These are phyloP conservation scores for Abrus precatorius DNA, from an alignment of 306 rosid species.

Conservation along the genomic window DNA sequence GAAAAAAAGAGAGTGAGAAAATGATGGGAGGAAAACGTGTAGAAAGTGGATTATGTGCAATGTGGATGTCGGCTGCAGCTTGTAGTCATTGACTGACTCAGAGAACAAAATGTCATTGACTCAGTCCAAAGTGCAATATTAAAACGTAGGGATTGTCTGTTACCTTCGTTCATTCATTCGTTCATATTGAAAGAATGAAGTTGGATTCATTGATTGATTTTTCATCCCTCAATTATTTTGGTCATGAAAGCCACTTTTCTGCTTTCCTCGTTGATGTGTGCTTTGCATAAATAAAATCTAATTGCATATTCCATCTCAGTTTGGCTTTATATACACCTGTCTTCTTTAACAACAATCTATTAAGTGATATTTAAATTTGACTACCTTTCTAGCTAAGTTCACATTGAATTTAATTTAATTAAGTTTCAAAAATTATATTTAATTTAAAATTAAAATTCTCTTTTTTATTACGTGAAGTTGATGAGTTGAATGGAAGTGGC, in stretches of 20 bases:
- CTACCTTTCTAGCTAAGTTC: too few species aligned
- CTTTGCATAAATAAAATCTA: background rate
- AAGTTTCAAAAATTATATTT: too few species aligned
- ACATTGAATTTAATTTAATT: too few species aligned
- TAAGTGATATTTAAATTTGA: too few species aligned
- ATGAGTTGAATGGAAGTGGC: too few species aligned
- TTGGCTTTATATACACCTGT: constrained; percentile 42
- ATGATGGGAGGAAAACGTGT: background rate
- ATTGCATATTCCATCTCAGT: background rate
- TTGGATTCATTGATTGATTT: background rate
- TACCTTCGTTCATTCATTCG: background rate
- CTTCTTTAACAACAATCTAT: background rate
- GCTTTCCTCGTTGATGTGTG: constrained; percentile 12
- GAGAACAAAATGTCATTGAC: constrained; percentile 7
- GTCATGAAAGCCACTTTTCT: constrained; percentile 39
- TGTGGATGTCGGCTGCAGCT: background rate
- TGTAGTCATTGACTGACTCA: constrained; percentile 33
- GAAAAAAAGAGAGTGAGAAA: background rate
- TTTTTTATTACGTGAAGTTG: too few species aligned
- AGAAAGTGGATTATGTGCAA: background rate
- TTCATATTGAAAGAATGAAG: background rate
- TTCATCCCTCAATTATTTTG: constrained; percentile 45
- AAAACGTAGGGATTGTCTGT: too few species aligned
- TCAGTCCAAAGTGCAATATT: background rate
- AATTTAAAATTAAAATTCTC: too few species aligned